Evolutionary conservation across 1,284 basidiomycete genomes (phyloP).

Genomic region (Sporisorium reilianum): DNA sequence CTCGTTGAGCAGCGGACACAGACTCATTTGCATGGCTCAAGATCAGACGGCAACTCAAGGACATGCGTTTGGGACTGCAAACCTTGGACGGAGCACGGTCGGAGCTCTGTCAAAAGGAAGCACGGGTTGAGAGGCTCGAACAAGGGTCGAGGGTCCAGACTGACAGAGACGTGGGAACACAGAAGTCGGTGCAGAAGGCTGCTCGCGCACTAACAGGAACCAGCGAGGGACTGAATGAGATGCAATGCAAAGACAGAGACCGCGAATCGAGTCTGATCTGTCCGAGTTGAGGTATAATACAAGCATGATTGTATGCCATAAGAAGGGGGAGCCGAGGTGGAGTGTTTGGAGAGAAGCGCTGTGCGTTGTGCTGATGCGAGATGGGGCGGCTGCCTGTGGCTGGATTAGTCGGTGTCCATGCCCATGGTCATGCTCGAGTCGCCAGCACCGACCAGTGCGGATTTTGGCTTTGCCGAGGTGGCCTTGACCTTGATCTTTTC

Average conservation of each 20-base stretch:
- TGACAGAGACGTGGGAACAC: too few relatives aligned
- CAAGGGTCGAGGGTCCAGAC: too few relatives aligned
- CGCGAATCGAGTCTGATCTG: constrained; percentile 3
- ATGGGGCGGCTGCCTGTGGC: too few relatives aligned
- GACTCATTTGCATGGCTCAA: too few relatives aligned
- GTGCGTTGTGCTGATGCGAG: background rate
- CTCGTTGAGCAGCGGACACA: too few relatives aligned
- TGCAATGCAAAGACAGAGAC: constrained; percentile 33
- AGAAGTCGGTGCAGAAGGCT: too few relatives aligned
- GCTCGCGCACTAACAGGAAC: background rate
- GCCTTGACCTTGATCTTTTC: constrained; percentile 59
- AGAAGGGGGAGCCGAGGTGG: background rate
- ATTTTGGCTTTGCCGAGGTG: constrained; percentile 47
- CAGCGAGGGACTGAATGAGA: constrained; percentile 1
- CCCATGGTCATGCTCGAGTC: constrained; percentile 55
- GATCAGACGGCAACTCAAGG: too few relatives aligned
- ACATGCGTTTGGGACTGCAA: too few relatives aligned
- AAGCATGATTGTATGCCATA: constrained; percentile 26
- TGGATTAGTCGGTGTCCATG: constrained; percentile 53
- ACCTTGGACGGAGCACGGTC: too few relatives aligned
- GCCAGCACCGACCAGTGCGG: constrained; percentile 55
- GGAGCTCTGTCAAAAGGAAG: too few relatives aligned
- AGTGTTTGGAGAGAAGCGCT: too few relatives aligned
- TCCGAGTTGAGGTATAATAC: constrained; percentile 40
- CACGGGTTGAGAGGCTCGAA: too few relatives aligned